Evolutionary conservation across 495 filamentous ascomycete species (phyloP).

Genomic region (Aspergillus mulundensis): DNA sequence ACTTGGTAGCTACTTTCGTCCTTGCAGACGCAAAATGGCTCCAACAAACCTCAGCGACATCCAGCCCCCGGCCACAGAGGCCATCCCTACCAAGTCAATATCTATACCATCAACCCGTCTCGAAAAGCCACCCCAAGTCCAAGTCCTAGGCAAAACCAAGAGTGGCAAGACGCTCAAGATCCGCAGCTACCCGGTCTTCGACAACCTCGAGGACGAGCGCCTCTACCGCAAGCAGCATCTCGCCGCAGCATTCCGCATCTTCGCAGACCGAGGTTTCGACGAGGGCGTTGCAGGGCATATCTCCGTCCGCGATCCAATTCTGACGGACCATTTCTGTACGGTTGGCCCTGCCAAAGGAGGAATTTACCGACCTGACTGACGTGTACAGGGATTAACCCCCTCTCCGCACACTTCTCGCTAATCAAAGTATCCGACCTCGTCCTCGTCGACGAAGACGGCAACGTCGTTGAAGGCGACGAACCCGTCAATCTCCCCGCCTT

Average conservation of each 20-base stretch:
- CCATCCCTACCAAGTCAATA: neutral
- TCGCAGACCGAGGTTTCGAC: constrained; percentile 55
- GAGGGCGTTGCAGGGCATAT: constrained; percentile 66
- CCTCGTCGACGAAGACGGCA: constrained; percentile 33
- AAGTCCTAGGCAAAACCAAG: constrained; percentile 12
- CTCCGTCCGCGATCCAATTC: constrained; percentile 60
- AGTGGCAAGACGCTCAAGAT: constrained; percentile 9
- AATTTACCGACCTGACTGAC: neutral
- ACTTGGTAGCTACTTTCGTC: too few species aligned
- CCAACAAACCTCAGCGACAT: constrained; percentile 2
- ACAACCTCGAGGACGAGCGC: constrained; percentile 51
- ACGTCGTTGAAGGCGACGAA: constrained; percentile 34
- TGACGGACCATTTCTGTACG: constrained; percentile 26
- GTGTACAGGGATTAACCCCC: constrained; percentile 53
- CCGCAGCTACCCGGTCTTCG: constrained; percentile 40
- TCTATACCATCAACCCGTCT: neutral
- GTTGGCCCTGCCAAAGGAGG: neutral
- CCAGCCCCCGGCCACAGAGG: neutral
- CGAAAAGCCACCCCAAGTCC: constrained; percentile 8
- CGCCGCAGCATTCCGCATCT: constrained; percentile 56
- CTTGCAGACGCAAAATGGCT: neutral
- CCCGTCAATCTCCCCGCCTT: constrained; percentile 55
- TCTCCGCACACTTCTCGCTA: constrained; percentile 35
- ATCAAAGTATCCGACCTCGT: constrained; percentile 37
- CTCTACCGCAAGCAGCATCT: constrained; percentile 58